A percentile compares a stretch with the other conserved stretches of the same genome.
Evolutionary conservation across 371 early-diverging fungal species (phyloP).

Genomic region (Haplosporangium sp.): DNA sequence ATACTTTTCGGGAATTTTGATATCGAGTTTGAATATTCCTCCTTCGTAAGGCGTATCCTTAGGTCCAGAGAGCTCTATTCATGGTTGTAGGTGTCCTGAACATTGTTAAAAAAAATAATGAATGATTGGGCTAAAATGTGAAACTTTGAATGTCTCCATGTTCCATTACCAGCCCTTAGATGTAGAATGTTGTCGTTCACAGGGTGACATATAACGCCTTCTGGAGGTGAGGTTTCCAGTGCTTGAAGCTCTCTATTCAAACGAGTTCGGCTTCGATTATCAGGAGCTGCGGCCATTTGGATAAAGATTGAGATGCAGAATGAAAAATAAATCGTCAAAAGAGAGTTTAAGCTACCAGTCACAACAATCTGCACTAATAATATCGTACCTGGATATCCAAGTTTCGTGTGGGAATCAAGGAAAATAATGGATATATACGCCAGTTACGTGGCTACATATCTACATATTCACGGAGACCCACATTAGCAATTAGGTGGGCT

Average conservation of each 20-base stretch:
- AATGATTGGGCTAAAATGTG: too few relatives aligned
- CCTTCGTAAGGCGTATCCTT: slow-evolving; percentile 40
- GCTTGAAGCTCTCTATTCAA: slow-evolving; percentile 44
- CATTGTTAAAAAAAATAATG: not conserved
- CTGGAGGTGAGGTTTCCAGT: slow-evolving; percentile 29
- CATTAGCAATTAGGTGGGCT: too few relatives aligned
- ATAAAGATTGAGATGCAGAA: not conserved
- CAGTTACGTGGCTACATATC: too few relatives aligned
- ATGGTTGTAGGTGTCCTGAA: not conserved
- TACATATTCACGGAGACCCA: too few relatives aligned
- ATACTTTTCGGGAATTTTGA: slow-evolving; percentile 48
- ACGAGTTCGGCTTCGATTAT: slow-evolving; percentile 33
- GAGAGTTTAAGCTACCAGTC: too few relatives aligned
- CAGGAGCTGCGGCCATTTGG: slow-evolving; percentile 3
- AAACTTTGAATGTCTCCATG: too few relatives aligned
- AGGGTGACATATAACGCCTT: slow-evolving; percentile 42
- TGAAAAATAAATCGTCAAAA: not conserved
- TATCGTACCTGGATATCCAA: too few relatives aligned
- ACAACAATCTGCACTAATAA: too few relatives aligned
- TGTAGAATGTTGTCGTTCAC: slow-evolving; percentile 46
- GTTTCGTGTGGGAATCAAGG: too few relatives aligned
- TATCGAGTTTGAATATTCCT: slow-evolving; percentile 46
- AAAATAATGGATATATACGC: too few relatives aligned
- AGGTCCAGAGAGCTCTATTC: slow-evolving; percentile 39
- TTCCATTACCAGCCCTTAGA: slow-evolving; percentile 37